These are phyloP conservation scores for Sindora glabra DNA, from an alignment of 306 rosid species.

Conservation along the genomic window DNA sequence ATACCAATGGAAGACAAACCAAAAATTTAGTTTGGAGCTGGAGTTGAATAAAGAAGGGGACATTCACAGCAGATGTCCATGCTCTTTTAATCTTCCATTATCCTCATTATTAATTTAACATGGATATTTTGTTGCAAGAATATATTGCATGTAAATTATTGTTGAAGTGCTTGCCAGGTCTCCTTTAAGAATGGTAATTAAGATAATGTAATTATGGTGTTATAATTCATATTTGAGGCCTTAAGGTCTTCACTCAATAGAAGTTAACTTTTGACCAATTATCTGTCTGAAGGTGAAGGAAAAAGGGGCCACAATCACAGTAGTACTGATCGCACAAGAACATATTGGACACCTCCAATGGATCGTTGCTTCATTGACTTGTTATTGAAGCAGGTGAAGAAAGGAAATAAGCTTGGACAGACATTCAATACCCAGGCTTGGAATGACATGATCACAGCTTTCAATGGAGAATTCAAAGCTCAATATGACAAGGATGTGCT, in stretches of 20 bases:
- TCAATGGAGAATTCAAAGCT: slow-evolving; percentile 54
- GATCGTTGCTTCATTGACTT: no score
- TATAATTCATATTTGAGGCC: slow-evolving; percentile 11
- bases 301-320: slow-evolving; percentile 26
- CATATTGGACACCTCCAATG: no score
- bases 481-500: slow-evolving; percentile 66
- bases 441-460: slow-evolving; percentile 49
- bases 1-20: background rate
- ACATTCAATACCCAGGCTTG: slow-evolving; percentile 69
- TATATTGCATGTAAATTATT: background rate
- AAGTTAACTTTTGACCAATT: background rate
- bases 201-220: slow-evolving; percentile 1
- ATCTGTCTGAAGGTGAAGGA: slow-evolving; percentile 36
- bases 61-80: background rate
- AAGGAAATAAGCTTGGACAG: slow-evolving; percentile 62
- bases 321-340: slow-evolving; percentile 20
- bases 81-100: background rate
- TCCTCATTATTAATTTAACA: background rate
- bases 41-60: background rate
- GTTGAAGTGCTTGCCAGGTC: background rate
- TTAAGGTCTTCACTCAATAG: slow-evolving; percentile 3
- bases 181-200: background rate
- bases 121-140: background rate
- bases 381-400: background rate
- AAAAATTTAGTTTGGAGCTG: background rate